Base-by-base conservation (phyloP, 2,329 filamentous ascomycete genomes). In the Aspergillus sergii region DNA sequence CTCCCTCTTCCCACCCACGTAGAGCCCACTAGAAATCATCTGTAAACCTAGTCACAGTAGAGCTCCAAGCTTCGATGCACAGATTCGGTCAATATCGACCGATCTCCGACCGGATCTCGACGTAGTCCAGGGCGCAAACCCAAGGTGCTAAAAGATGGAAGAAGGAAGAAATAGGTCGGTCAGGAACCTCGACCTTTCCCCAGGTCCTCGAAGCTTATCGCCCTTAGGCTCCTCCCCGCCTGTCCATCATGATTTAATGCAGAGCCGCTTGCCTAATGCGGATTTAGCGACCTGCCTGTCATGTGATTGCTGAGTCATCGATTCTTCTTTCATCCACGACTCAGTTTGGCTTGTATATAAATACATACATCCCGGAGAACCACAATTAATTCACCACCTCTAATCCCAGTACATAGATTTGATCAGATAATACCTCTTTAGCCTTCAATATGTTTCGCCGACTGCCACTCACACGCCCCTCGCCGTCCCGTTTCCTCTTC, bases 181-280 rank as follows among this genome's bases (percentile, higher is more conserved):
- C 59, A 61, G 59, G 59, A 50, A 61, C 53, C 57, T 55, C 39
- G 50, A 57, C 48, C 55, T 48, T 57, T 34, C 45, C 56, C 60
- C 60, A 60, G 60, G 46, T 63, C 66, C 65, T 70, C 68, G 62
- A 75, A 75, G 72, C 72, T 75, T 74, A 75, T 74, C 70, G 68
- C 57, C 69, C 57, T 73, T 75, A 70, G 68, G 67, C 67, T 75
- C 69, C 64, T 66, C 69, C 71, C 71, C 68, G 69, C 68, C 60
- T 67, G 63, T 69, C 63, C 61, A 60, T 65, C 59, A 41, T 65
- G 64, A 62, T 67, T 67, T 46, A 59, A 58, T 55, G 55, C 61
- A 54, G 60, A 65, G 63, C 64, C 61, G 60, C 54, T 64, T 48
- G 59, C 45, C 66, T 65, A 66, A 66, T 64, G 66, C 48, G 28